Evolutionary conservation across 2,329 filamentous ascomycete species (phyloP).

Genomic region (Teratosphaeria pseudoeucalypti): DNA sequence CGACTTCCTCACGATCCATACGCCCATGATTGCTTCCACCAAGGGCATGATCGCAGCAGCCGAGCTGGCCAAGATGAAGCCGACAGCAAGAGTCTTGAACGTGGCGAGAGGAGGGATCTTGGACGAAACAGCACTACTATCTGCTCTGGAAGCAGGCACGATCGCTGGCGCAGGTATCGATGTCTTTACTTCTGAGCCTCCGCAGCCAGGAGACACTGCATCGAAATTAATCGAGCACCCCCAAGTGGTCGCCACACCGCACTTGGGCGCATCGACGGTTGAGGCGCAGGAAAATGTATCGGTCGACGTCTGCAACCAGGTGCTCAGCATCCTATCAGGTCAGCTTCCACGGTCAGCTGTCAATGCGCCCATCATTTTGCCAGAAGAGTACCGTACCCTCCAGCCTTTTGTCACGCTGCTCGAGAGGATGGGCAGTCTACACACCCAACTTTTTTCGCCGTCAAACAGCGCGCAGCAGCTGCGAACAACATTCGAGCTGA

Average conservation of each 20-base stretch:
- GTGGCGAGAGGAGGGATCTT: conserved; percentile 73
- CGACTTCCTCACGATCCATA: conserved; percentile 74
- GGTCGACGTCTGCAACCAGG: conserved; percentile 70
- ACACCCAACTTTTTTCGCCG: conserved; percentile 61
- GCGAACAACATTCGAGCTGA: conserved; percentile 62
- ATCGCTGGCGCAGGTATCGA: conserved; percentile 71
- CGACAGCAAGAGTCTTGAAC: conserved; percentile 63
- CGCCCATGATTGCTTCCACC: conserved; percentile 67
- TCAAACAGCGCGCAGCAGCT: conserved; percentile 31
- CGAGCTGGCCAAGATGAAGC: conserved; percentile 63
- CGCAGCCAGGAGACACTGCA: conserved; percentile 48
- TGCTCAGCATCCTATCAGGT: conserved; percentile 61
- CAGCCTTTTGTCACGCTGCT: conserved; percentile 67
- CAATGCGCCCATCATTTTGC: conserved; percentile 71
- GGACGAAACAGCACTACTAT: conserved; percentile 62
- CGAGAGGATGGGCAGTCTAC: conserved; percentile 69
- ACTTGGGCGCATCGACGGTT: conserved; percentile 67
- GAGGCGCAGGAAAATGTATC: conserved; percentile 66
- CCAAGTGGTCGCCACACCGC: conserved; percentile 66
- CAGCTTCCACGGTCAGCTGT: conserved; percentile 63
- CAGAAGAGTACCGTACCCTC: conserved; percentile 67
- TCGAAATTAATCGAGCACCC: conserved; percentile 56
- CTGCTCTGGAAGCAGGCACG: conserved; percentile 57
- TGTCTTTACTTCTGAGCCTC: conserved; percentile 69
- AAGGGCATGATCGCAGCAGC: conserved; percentile 59